Conservation (phyloP, 345 rosid genomes). For the Hibiscus tridactylites region DNA sequence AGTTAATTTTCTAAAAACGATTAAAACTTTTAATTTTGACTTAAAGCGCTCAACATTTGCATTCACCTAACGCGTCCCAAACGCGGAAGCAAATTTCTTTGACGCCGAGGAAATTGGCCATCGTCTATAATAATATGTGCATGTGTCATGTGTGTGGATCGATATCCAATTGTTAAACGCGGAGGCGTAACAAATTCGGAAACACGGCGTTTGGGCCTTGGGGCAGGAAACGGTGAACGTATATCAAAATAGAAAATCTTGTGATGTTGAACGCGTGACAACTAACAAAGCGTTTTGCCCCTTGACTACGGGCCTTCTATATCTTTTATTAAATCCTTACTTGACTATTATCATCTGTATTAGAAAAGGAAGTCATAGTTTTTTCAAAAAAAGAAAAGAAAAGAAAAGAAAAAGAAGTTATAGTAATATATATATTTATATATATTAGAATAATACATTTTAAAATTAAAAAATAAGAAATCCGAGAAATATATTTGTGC, state of each 20-base stretch:
- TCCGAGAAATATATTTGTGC: too few species aligned
- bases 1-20: too few species aligned
- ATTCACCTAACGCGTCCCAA: conserved; percentile 1
- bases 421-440: too few species aligned
- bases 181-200: neutral
- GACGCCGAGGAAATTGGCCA: neutral
- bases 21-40: too few species aligned
- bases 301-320: neutral
- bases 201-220: neutral
- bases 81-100: neutral
- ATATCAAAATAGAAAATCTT: neutral
- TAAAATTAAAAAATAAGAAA: too few species aligned
- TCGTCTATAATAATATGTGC: neutral
- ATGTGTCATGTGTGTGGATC: neutral
- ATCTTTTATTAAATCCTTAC: too few species aligned
- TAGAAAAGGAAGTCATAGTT: too few species aligned
- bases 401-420: too few species aligned
- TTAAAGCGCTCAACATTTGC: neutral
- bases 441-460: too few species aligned
- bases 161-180: neutral
- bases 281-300: neutral
- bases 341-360: too few species aligned
- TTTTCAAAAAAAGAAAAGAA: too few species aligned
- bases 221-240: neutral
- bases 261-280: neutral